These are phyloP conservation scores for Candida sakaeoensis DNA, from an alignment of 805 yeast species.

Conservation along the genomic window DNA sequence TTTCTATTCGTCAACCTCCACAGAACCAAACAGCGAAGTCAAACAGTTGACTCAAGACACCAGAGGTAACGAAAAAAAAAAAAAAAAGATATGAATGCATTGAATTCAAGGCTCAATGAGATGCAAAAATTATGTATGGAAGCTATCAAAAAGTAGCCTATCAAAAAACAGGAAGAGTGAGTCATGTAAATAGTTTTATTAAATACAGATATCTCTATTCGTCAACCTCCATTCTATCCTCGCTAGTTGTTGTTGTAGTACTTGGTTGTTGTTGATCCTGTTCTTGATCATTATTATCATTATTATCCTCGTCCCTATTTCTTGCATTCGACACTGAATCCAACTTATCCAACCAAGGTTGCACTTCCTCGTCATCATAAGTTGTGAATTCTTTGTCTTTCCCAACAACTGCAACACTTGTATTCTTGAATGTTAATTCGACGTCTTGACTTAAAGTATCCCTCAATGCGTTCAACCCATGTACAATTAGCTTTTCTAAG, in stretches of 20 bases:
- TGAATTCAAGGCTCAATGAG: slow-evolving; percentile 34
- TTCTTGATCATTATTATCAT: slow-evolving; percentile 21
- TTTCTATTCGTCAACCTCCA: slow-evolving; percentile 25
- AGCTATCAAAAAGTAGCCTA: slow-evolving; percentile 38
- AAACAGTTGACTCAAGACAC: slow-evolving; percentile 31
- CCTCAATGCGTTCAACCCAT: slow-evolving; percentile 85
- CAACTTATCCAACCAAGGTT: slow-evolving; percentile 73
- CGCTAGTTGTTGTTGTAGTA: no score
- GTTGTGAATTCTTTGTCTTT: slow-evolving; percentile 67
- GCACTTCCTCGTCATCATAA: slow-evolving; percentile 84
- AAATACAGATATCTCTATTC: slow-evolving; percentile 12
- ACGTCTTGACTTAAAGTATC: slow-evolving; percentile 94
- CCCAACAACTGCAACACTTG: slow-evolving; percentile 93
- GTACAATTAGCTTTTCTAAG: slow-evolving; percentile 73
- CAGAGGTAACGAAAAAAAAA: slow-evolving; percentile 24
- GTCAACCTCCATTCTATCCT: slow-evolving; percentile 43
- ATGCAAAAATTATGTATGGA: slow-evolving; percentile 36
- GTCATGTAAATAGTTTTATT: neutral
- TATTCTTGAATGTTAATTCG: slow-evolving; percentile 77
- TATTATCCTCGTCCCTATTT: slow-evolving; percentile 40
- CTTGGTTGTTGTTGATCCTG: slow-evolving; percentile 18
- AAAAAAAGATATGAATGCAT: slow-evolving; percentile 27
- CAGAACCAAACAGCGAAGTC: slow-evolving; percentile 16
- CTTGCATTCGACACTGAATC: slow-evolving; percentile 63
- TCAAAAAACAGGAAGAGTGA: slow-evolving; percentile 22